These are phyloP conservation scores for Ephemerocybe angulata DNA, from an alignment of 768 basidiomycete species.

Conservation along the genomic window DNA sequence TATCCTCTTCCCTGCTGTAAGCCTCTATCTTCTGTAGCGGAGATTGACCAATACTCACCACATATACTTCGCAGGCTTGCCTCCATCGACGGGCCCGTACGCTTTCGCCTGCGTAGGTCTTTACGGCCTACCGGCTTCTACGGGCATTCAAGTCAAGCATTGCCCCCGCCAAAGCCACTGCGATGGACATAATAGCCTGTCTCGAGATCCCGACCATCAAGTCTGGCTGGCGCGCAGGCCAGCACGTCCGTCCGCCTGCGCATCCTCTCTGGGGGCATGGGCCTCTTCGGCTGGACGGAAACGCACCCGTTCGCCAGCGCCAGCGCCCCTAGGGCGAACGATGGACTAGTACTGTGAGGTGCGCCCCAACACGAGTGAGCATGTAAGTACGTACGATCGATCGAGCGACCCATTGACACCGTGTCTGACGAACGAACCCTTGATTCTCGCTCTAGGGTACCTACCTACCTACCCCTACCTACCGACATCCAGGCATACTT, in stretches of 20 bases:
- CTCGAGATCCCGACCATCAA: slow-evolving; percentile 60
- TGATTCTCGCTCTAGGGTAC: too few species aligned
- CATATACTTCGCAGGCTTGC: too few species aligned
- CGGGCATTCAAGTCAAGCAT: slow-evolving; percentile 64
- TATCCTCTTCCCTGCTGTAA: slow-evolving; percentile 53
- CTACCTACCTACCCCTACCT: too few species aligned
- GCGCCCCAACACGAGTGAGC: too few species aligned
- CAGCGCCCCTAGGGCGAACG: slow-evolving; percentile 44
- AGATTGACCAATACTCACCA: too few species aligned
- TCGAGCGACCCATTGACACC: too few species aligned
- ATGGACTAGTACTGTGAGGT: slow-evolving; percentile 68
- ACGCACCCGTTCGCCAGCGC: slow-evolving; percentile 83
- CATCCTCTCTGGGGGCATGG: slow-evolving; percentile 52
- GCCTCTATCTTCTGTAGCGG: too few species aligned
- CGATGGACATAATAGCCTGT: slow-evolving; percentile 58
- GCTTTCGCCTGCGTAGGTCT: slow-evolving; percentile 45
- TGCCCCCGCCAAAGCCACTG: slow-evolving; percentile 53
- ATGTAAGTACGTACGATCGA: too few species aligned
- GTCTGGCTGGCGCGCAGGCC: slow-evolving; percentile 78
- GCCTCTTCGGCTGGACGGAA: slow-evolving; percentile 55
- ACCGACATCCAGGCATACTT: too few species aligned
- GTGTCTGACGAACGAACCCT: too few species aligned
- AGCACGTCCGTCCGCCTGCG: slow-evolving; percentile 81
- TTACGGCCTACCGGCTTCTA: slow-evolving; percentile 54
- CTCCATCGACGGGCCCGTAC: slow-evolving; percentile 51